Evolutionary conservation across 345 rosid species (phyloP).

Genomic region (Hibiscus syriacus): DNA sequence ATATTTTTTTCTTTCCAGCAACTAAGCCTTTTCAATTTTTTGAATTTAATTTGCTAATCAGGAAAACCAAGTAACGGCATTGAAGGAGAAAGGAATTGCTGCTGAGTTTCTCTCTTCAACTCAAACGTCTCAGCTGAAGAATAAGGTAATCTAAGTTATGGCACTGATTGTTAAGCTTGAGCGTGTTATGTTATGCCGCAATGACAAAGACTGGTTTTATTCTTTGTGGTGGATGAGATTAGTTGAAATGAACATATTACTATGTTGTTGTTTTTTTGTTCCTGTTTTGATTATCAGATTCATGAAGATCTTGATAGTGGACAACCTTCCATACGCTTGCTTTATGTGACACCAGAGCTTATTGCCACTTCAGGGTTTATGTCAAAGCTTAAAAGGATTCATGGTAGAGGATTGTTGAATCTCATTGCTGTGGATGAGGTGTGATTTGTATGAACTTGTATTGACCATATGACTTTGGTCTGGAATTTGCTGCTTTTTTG

Average conservation of each 20-base stretch:
- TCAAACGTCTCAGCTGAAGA: slow-evolving; percentile 51
- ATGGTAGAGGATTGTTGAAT: slow-evolving; percentile 79
- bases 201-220: background rate
- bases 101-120: slow-evolving; percentile 92
- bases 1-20: background rate
- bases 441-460: background rate
- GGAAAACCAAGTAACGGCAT: slow-evolving; percentile 89
- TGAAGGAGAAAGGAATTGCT: slow-evolving; percentile 86
- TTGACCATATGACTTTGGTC: background rate
- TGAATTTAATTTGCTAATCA: slow-evolving; percentile 14
- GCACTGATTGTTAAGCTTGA: background rate
- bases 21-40: background rate
- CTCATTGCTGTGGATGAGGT: slow-evolving; percentile 97
- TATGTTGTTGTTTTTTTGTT: background rate
- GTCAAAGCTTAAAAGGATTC: slow-evolving; percentile 66
- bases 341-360: slow-evolving; percentile 93
- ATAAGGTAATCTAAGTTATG: slow-evolving; percentile 28
- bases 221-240: background rate
- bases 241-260: background rate
- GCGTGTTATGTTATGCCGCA: background rate
- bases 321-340: slow-evolving; percentile 66
- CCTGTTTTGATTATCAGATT: slow-evolving; percentile 39
- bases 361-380: slow-evolving; percentile 79
- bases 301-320: slow-evolving; percentile 89
- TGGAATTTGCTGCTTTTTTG: slow-evolving; percentile 7